phyloP scores from a whole-genome alignment of 176 grass and related monocot species.

The Triticum aestivum region DNA sequence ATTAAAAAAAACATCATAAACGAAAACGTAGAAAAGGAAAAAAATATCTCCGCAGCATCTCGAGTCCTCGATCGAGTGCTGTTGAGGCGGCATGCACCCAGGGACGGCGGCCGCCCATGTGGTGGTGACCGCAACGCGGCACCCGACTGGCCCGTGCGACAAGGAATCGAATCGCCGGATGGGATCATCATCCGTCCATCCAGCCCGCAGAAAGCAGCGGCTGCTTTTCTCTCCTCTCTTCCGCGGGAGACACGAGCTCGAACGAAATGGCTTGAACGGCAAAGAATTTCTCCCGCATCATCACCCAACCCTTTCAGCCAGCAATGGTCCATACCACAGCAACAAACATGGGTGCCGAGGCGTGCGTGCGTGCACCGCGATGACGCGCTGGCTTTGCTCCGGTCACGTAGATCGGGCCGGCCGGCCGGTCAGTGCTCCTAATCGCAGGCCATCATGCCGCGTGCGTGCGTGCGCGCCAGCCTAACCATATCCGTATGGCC shows the following conservation, averaged over 20 bases:
- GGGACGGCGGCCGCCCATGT: not conserved
- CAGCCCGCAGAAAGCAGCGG: not conserved
- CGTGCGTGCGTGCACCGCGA: too few relatives aligned
- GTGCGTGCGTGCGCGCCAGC: conserved; percentile 6
- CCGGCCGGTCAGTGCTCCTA: conserved; percentile 6
- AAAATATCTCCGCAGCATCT: conserved; percentile 2
- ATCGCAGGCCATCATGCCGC: conserved; percentile 23
- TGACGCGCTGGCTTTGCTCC: not conserved
- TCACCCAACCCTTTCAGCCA: not conserved
- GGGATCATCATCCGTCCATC: not conserved
- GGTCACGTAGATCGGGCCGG: conserved; percentile 11
- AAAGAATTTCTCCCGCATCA: not conserved
- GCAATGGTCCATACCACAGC: not conserved
- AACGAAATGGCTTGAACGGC: not conserved
- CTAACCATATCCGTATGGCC: not conserved
- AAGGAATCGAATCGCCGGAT: not conserved
- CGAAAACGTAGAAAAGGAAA: rapidly evolving
- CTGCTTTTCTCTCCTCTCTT: not conserved
- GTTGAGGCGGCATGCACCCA: too few relatives aligned
- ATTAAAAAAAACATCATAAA: not conserved
- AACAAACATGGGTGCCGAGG: not conserved
- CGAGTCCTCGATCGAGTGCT: too few relatives aligned
- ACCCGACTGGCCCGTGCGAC: not conserved
- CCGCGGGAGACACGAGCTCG: not conserved
- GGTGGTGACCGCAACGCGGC: conserved; percentile 24